Conservation (phyloP, 345 rosid species). For the Bruguiera sexangula region DNA sequence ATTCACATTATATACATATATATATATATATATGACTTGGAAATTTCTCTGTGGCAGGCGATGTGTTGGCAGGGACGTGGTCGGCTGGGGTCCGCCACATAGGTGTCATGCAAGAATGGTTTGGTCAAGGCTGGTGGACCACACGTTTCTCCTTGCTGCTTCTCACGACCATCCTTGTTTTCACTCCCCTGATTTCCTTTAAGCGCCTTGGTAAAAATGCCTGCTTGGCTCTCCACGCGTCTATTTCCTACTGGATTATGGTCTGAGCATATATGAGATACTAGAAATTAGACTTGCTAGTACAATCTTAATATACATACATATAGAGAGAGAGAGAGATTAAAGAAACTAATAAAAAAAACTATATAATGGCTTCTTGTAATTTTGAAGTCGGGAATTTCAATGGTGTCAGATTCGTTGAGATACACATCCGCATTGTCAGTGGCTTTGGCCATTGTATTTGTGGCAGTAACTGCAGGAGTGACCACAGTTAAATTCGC, state of each 20-base stretch:
- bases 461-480: conserved; percentile 59
- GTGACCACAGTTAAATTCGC: conserved; percentile 39
- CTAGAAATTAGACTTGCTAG: no score
- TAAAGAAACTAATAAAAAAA: no score
- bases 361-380: no score
- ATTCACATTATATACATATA: no score
- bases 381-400: neutral
- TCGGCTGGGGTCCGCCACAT: conserved; percentile 42
- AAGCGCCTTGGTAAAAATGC: conserved; percentile 51
- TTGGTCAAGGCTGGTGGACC: conserved; percentile 58
- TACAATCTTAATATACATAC: no score
- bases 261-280: no score
- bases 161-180: conserved; percentile 48
- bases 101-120: conserved; percentile 57
- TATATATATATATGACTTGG: neutral
- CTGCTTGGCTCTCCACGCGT: no score
- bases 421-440: conserved; percentile 66
- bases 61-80: conserved; percentile 59
- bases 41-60: conserved; percentile 36
- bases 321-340: no score
- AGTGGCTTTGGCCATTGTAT: conserved; percentile 56
- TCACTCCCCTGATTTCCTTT: conserved; percentile 56
- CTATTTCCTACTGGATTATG: no score
- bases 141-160: conserved; percentile 43
- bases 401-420: conserved; percentile 48